Evolutionary conservation across 2,329 filamentous ascomycete genomes (phyloP).

Genomic region (Cladophialophora yegresii): DNA sequence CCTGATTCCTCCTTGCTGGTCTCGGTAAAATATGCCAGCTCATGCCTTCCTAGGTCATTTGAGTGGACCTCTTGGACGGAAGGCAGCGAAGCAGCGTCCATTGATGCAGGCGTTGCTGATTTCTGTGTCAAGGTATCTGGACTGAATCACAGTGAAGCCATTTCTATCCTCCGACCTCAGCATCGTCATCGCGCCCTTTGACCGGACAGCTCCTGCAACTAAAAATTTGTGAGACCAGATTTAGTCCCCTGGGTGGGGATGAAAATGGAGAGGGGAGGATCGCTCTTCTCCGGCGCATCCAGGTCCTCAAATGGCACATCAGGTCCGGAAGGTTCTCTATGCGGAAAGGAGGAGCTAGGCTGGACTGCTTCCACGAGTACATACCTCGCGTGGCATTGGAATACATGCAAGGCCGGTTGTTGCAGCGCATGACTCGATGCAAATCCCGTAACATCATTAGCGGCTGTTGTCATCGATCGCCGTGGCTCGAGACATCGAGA

Average conservation of each 20-base stretch:
- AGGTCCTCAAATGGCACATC: not conserved
- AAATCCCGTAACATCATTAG: not conserved
- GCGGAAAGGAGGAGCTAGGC: not conserved
- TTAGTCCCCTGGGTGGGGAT: slow-evolving; percentile 2
- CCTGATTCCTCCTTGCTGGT: not conserved
- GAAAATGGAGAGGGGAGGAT: slow-evolving; percentile 14
- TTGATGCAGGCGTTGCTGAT: not conserved
- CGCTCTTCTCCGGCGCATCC: slow-evolving; percentile 26
- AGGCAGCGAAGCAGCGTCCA: slow-evolving; percentile 22
- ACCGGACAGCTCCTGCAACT: not conserved
- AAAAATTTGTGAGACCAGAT: slow-evolving; percentile 10
- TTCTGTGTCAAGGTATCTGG: not conserved
- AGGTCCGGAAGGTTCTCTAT: not conserved
- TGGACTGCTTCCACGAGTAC: not conserved
- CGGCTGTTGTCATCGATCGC: not conserved
- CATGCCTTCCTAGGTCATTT: slow-evolving; percentile 8
- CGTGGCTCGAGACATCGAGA: not conserved
- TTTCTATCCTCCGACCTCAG: not conserved
- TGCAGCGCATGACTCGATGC: not conserved
- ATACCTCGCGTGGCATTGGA: not conserved
- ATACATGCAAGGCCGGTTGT: slow-evolving; percentile 1
- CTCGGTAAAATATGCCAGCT: not conserved
- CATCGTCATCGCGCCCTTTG: slow-evolving; percentile 24
- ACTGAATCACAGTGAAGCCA: slow-evolving; percentile 1
- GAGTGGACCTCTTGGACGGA: slow-evolving; percentile 10